Evolutionary conservation across 805 yeast species (phyloP).

Genomic region (Pichia insulana): DNA sequence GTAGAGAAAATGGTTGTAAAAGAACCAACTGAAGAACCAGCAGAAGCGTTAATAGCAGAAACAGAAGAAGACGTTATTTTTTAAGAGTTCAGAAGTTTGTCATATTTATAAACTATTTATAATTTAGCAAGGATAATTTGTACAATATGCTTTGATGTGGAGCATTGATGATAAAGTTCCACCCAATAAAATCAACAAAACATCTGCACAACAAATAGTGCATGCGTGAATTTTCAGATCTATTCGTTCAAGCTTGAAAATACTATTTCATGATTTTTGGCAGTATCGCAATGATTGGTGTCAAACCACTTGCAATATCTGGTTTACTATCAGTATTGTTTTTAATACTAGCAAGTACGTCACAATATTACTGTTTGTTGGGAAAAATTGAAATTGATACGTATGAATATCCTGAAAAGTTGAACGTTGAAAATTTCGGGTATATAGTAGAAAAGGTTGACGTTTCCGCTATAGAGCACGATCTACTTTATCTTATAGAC

Average conservation of each 20-base stretch:
- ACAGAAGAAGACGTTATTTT: constrained; percentile 33
- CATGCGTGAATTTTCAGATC: too few species aligned
- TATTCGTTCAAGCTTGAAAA: too few species aligned
- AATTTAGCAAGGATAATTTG: too few species aligned
- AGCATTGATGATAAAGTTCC: too few species aligned
- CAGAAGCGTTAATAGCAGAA: constrained; percentile 24
- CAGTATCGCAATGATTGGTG: neutral
- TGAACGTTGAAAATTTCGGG: constrained; percentile 31
- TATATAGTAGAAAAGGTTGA: constrained; percentile 10
- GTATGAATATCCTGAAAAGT: constrained; percentile 44
- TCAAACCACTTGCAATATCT: too few species aligned
- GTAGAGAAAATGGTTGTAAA: constrained; percentile 11
- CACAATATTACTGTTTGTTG: constrained; percentile 3
- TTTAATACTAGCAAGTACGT: neutral
- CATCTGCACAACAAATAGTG: too few species aligned
- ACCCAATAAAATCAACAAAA: too few species aligned
- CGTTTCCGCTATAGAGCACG: neutral
- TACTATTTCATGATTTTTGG: too few species aligned
- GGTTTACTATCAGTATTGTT: neutral
- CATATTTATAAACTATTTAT: too few species aligned
- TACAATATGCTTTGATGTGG: too few species aligned
- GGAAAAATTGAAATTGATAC: constrained; percentile 6
- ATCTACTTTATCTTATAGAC: constrained; percentile 6
- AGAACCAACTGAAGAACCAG: neutral
- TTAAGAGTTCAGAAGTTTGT: too few species aligned